Base-by-base conservation (phyloP, 345 rosid species). In the Heritiera littoralis region DNA sequence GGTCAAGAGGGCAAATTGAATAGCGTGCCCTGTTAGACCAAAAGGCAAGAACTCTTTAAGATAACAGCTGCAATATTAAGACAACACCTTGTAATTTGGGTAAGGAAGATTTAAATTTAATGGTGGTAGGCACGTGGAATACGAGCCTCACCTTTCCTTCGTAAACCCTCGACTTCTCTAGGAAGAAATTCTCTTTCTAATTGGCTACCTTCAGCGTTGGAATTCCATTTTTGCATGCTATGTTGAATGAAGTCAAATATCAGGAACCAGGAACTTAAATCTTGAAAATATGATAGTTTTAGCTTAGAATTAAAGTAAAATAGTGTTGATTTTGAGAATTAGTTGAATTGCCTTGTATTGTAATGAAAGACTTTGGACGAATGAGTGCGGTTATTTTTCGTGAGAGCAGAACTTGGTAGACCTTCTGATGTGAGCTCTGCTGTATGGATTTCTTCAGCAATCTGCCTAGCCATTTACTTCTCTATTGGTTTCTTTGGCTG, bases 381-480 rank as follows among this genome's bases (percentile, higher is more conserved):
- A 23, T 68, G 38, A 48, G 9, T 91, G 87, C 92, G 91, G 97
- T 93, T 93, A 4, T 97, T 92, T 89, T 94, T 95, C 0, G 92
- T 93, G 3, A 89, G 90, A 63, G 86, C 84, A 2, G 99, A 93
- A 83, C 92, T 92, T 2, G 85, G 87, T 3, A 86, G 83, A 70
- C 91, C 97, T n/a, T 83, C 89, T 52, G 86, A 85, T 58, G 92
- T 95, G 89, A 80, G 81, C 3, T 82, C 84, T 40, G 94, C 97
- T 1, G 87, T 88, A n/a, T 81, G 82, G 80, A 84, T 91, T 65
- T 91, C 99, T 14, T 74, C 92, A 17, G 78, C 82, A 38, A 77
- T 95, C 9, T 92, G 96, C 48, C 85, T 90, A 3, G 72, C 72
- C 11, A 90, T 95, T 83, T 95, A 93, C 85, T 87, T 90, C 9